phyloP scores from a whole-genome alignment of 805 yeast species.

The Candida ponderosae region DNA sequence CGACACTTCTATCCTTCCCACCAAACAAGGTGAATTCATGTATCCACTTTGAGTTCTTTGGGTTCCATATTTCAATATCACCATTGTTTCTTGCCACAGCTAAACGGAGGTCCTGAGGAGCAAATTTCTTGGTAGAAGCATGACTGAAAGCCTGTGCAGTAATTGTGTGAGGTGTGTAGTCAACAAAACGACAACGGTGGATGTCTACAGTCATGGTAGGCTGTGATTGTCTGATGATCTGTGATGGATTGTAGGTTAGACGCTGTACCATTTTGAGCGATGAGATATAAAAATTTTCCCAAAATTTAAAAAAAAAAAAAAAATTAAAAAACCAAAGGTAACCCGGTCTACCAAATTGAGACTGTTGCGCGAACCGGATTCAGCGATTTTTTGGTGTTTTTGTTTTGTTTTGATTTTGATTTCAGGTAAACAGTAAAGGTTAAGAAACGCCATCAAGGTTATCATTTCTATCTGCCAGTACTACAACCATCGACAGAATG shows the following conservation, averaged over 20 bases:
- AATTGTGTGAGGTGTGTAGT: constrained; percentile 76
- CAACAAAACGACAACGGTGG: constrained; percentile 90
- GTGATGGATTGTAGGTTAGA: neutral
- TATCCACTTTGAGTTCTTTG: constrained; percentile 63
- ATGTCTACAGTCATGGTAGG: constrained; percentile 21
- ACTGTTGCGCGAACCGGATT: neutral
- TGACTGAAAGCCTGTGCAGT: constrained; percentile 78
- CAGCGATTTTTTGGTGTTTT: no score
- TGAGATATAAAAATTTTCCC: neutral
- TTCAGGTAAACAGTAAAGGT: neutral
- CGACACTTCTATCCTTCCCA: constrained; percentile 76
- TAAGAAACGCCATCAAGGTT: neutral
- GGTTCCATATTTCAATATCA: constrained; percentile 93
- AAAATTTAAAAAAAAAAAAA: neutral
- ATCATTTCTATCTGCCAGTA: constrained; percentile 1
- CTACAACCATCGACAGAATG: constrained; percentile 1
- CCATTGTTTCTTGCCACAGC: constrained; percentile 95
- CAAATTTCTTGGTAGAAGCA: constrained; percentile 35
- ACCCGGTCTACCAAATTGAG: no score
- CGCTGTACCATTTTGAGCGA: neutral
- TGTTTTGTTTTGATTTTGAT: neutral
- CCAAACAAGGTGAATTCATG: constrained; percentile 73
- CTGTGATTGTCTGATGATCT: neutral
- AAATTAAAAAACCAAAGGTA: neutral
- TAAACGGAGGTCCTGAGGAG: constrained; percentile 55